These are phyloP conservation scores for Naganishia cerealis DNA, from an alignment of 1,284 basidiomycete genomes.

Conservation along the genomic window DNA sequence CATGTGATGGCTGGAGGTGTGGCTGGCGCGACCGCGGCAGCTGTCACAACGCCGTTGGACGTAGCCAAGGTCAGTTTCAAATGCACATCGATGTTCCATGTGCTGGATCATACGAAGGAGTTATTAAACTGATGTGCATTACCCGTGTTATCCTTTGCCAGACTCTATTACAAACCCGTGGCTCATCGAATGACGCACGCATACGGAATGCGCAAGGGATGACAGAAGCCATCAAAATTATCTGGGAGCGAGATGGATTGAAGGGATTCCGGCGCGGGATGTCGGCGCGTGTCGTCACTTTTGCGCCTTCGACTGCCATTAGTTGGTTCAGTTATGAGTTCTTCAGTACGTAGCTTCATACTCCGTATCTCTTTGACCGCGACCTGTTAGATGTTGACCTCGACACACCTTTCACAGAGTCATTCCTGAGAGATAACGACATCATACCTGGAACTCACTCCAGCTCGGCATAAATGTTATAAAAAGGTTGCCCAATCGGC, in stretches of 20 bases:
- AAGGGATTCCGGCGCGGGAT: slow-evolving; percentile 85
- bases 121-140: not conserved
- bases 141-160: slow-evolving; percentile 24
- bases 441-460: slow-evolving; percentile 19
- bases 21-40: slow-evolving; percentile 90
- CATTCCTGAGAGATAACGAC: slow-evolving; percentile 18
- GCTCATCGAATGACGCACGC: slow-evolving; percentile 74
- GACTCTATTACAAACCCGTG: slow-evolving; percentile 78
- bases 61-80: slow-evolving; percentile 73
- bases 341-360: slow-evolving; percentile 60
- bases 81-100: no score
- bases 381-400: not conserved
- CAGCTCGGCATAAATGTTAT: slow-evolving; percentile 1
- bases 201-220: slow-evolving; percentile 84
- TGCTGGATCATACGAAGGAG: not conserved
- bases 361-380: not conserved
- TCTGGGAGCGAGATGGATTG: slow-evolving; percentile 79
- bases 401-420: not conserved
- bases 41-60: slow-evolving; percentile 93
- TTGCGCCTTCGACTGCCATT: slow-evolving; percentile 94
- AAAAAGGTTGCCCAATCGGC: slow-evolving; percentile 8
- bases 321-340: slow-evolving; percentile 97
- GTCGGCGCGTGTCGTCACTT: slow-evolving; percentile 86
- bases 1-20: slow-evolving; percentile 89
- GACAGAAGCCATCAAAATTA: slow-evolving; percentile 83